Evolutionary conservation across 495 filamentous ascomycete genomes (phyloP).

Genomic region (Talaromyces wortmannii): DNA sequence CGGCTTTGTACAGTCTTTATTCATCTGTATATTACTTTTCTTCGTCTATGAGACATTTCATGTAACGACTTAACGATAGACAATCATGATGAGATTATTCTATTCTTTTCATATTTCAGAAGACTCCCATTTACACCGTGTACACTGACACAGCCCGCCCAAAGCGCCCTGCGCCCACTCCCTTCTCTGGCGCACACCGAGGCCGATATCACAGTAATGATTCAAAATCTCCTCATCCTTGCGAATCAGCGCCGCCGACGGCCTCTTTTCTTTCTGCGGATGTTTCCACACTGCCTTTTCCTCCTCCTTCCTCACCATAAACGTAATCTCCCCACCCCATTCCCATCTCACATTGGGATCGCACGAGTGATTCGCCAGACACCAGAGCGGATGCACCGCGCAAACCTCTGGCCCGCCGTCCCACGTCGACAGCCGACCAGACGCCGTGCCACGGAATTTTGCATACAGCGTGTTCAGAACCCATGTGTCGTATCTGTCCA

Average conservation of each 20-base stretch:
- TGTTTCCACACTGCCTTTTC: slow-evolving; percentile 43
- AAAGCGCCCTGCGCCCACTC: slow-evolving; percentile 84
- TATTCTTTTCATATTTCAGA: neutral
- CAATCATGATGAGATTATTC: neutral
- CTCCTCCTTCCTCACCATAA: slow-evolving; percentile 38
- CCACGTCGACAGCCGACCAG: slow-evolving; percentile 63
- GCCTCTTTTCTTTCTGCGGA: slow-evolving; percentile 15
- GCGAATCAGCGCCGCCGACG: slow-evolving; percentile 46
- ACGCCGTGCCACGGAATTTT: slow-evolving; percentile 90
- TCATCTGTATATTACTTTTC: neutral
- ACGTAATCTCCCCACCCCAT: slow-evolving; percentile 79
- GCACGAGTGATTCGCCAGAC: slow-evolving; percentile 86
- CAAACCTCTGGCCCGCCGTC: slow-evolving; percentile 74
- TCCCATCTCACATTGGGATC: slow-evolving; percentile 93
- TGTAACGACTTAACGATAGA: neutral
- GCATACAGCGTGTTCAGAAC: slow-evolving; percentile 86
- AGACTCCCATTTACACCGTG: slow-evolving; percentile 61
- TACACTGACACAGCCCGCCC: slow-evolving; percentile 79
- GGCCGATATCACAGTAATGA: slow-evolving; percentile 86
- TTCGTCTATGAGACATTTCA: neutral
- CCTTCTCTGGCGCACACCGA: slow-evolving; percentile 70
- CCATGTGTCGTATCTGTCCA: slow-evolving; percentile 74
- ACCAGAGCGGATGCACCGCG: slow-evolving; percentile 71
- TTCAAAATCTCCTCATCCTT: slow-evolving; percentile 80
- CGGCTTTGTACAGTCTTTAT: neutral